Evolutionary conservation across 768 basidiomycete species (phyloP).

Genomic region (Psilocybe subaeruginosa): DNA sequence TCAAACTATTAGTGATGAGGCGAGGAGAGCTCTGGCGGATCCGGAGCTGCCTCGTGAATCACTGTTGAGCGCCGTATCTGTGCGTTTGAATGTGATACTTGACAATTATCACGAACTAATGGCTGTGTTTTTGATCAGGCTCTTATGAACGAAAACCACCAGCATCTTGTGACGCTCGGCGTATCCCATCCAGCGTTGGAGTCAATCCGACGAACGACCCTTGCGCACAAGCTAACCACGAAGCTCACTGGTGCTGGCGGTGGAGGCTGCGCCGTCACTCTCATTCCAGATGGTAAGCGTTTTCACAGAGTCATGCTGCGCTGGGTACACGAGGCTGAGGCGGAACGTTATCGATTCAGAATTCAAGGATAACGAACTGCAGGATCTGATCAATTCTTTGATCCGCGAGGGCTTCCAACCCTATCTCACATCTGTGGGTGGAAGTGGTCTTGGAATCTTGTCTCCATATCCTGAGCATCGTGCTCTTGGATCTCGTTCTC

Average conservation of each 20-base stretch:
- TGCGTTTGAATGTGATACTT: conserved; percentile 40
- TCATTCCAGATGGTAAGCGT: conserved; percentile 87
- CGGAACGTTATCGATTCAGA: conserved; percentile 48
- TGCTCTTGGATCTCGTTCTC: conserved; percentile 31
- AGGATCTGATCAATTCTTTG: conserved; percentile 62
- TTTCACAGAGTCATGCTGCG: not conserved
- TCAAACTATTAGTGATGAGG: conserved; percentile 85
- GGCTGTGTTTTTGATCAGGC: conserved; percentile 44
- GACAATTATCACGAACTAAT: conserved; percentile 7
- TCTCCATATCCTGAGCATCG: conserved; percentile 57
- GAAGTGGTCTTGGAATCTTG: conserved; percentile 88
- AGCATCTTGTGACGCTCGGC: conserved; percentile 78
- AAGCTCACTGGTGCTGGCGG: conserved; percentile 98
- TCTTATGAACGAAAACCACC: conserved; percentile 90
- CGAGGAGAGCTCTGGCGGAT: conserved; percentile 73
- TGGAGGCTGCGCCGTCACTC: conserved; percentile 96
- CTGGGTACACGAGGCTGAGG: conserved; percentile 23
- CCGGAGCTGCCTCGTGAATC: conserved; percentile 67
- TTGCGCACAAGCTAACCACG: conserved; percentile 77
- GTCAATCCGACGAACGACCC: conserved; percentile 65
- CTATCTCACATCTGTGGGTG: conserved; percentile 92
- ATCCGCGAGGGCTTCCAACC: conserved; percentile 70
- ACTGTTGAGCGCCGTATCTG: conserved; percentile 70
- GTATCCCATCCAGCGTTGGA: conserved; percentile 94
- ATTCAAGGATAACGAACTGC: conserved; percentile 62